These are phyloP conservation scores for Camelina laxa DNA, from an alignment of 345 rosid species.

Conservation along the genomic window DNA sequence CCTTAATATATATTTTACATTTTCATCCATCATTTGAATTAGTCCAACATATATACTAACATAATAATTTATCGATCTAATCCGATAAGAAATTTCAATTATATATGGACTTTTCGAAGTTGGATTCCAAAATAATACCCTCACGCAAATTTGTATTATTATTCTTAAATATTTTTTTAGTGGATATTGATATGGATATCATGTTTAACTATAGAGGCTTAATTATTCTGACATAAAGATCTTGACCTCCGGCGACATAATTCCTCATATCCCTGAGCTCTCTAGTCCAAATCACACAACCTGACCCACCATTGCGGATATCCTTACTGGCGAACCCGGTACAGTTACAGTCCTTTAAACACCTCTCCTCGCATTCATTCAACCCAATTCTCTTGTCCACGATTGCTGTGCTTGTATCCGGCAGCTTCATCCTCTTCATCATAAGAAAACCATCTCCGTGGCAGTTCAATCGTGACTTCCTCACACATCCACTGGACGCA, in stretches of 20 bases:
- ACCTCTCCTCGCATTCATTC: constrained; percentile 45
- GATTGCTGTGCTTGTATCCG: constrained; percentile 47
- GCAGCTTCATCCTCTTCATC: constrained; percentile 64
- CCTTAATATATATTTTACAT: constrained; percentile 53
- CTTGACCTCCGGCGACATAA: constrained; percentile 54
- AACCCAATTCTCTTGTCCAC: constrained; percentile 46
- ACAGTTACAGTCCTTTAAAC: constrained; percentile 52
- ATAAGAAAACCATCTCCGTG: constrained; percentile 51
- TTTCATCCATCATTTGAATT: constrained; percentile 48
- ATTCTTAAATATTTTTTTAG: neutral
- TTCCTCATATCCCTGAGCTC: constrained; percentile 47
- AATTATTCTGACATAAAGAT: constrained; percentile 48
- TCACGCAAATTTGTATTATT: neutral
- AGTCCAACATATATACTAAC: constrained; percentile 5
- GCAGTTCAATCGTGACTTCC: constrained; percentile 57
- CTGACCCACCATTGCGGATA: constrained; percentile 47
- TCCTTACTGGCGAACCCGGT: constrained; percentile 46
- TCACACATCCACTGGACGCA: constrained; percentile 58
- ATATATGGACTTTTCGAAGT: neutral
- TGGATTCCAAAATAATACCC: neutral
- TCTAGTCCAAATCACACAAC: constrained; percentile 56
- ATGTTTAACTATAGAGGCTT: constrained; percentile 9
- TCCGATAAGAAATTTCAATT: neutral
- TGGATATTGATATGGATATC: neutral
- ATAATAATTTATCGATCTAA: neutral